Conservation (phyloP, 1,284 basidiomycete species). For the Melampsora americana region DNA sequence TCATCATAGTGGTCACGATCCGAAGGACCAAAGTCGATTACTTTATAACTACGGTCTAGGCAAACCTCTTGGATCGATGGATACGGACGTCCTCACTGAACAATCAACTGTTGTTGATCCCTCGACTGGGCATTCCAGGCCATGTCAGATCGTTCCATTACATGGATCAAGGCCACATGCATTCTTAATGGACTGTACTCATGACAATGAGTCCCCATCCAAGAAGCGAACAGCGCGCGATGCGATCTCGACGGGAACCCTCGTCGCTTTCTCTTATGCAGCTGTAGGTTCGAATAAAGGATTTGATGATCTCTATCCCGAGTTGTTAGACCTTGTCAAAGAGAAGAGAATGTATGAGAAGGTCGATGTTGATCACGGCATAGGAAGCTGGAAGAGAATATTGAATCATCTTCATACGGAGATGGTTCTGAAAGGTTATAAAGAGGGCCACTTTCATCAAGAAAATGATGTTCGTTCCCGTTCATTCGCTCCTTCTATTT, state of each 20-base stretch:
- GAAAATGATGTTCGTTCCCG: conserved; percentile 73
- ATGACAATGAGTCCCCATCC: conserved; percentile 86
- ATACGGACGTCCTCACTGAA: conserved; percentile 70
- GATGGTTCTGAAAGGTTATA: conserved; percentile 75
- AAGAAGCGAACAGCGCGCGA: conserved; percentile 88
- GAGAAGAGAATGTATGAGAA: conserved; percentile 75
- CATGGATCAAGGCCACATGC: conserved; percentile 83
- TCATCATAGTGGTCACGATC: conserved; percentile 15
- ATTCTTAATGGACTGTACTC: conserved; percentile 86
- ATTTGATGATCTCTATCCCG: conserved; percentile 93
- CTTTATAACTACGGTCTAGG: conserved; percentile 82
- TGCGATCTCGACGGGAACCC: conserved; percentile 80
- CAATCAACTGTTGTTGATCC: conserved; percentile 65
- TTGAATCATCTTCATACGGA: conserved; percentile 82
- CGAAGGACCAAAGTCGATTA: conserved; percentile 20
- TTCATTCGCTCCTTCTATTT: not conserved
- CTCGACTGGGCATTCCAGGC: conserved; percentile 66
- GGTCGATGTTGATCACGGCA: conserved; percentile 57
- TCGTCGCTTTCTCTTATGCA: conserved; percentile 78
- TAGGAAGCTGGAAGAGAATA: conserved; percentile 74
- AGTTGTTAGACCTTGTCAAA: conserved; percentile 75
- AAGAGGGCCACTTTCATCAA: conserved; percentile 90
- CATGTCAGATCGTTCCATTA: conserved; percentile 71
- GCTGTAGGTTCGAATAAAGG: conserved; percentile 89
- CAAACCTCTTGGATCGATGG: conserved; percentile 92